A percentile compares a stretch with the other conserved stretches of the same genome.
Evolutionary conservation across 2,329 filamentous ascomycete genomes (phyloP).

Genomic region (Ceratocystis cacaofunesta): DNA sequence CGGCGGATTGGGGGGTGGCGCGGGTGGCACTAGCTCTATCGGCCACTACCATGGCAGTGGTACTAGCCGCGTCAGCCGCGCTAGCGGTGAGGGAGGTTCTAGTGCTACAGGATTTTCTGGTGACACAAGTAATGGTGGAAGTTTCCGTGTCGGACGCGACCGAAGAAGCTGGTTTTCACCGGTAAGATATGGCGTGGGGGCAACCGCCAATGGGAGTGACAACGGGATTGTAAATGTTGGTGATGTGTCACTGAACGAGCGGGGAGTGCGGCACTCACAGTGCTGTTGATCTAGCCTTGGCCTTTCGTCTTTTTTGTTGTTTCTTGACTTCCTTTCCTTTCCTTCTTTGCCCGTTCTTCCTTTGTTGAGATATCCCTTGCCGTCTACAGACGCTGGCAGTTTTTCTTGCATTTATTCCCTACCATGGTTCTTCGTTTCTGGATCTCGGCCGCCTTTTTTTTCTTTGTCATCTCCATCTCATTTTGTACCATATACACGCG

Average conservation of each 20-base stretch:
- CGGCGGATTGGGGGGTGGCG: no score
- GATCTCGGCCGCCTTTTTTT: neutral
- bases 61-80: conserved; percentile 29
- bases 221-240: conserved; percentile 35
- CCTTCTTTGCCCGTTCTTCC: conserved; percentile 2
- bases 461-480: conserved; percentile 4
- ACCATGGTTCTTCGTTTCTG: neutral
- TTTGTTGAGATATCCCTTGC: neutral
- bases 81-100: conserved; percentile 36
- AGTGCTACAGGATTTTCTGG: conserved; percentile 20
- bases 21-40: conserved; percentile 20
- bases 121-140: conserved; percentile 23
- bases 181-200: no score
- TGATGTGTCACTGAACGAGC: conserved; percentile 24
- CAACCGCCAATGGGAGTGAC: conserved; percentile 27
- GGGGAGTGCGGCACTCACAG: conserved; percentile 5
- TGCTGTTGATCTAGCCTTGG: conserved; percentile 20
- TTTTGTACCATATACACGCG: neutral
- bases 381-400: neutral
- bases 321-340: neutral
- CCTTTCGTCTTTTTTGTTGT: neutral
- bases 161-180: conserved; percentile 45
- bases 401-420: neutral
- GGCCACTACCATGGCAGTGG: neutral
- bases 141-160: conserved; percentile 44